Evolutionary conservation across 495 filamentous ascomycete species (phyloP).

Genomic region (Pyronema omphalodes): DNA sequence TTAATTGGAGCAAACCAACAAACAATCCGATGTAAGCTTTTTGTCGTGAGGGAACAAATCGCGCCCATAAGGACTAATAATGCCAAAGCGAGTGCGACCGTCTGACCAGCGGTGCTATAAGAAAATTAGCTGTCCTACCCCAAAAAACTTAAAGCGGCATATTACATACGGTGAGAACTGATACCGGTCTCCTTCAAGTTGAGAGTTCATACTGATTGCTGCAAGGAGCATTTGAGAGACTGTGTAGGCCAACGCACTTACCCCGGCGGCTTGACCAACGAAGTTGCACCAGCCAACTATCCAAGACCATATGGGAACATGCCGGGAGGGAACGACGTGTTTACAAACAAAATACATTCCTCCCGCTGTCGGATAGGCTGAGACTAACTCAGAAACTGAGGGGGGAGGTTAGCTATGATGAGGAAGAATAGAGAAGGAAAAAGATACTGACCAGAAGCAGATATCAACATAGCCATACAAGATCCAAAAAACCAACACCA

Average conservation of each 20-base stretch:
- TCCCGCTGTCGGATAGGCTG: constrained; percentile 44
- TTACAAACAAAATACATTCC: constrained; percentile 50
- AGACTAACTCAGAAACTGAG: constrained; percentile 38
- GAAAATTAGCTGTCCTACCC: constrained; percentile 3
- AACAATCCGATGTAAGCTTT: constrained; percentile 41
- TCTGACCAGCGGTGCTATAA: constrained; percentile 40
- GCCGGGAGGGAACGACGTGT: constrained; percentile 37
- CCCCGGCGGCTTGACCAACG: constrained; percentile 41
- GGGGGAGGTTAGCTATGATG: constrained; percentile 4
- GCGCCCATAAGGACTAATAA: constrained; percentile 40
- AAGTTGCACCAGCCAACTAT: constrained; percentile 46
- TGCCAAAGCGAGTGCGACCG: constrained; percentile 41
- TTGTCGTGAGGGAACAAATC: constrained; percentile 49
- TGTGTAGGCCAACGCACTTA: constrained; percentile 38
- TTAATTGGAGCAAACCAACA: constrained; percentile 61
- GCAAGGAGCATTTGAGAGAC: constrained; percentile 43
- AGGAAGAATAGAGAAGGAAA: not conserved
- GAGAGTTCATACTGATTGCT: constrained; percentile 38
- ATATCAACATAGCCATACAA: constrained; percentile 48
- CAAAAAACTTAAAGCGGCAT: not conserved
- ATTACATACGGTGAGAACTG: constrained; percentile 28
- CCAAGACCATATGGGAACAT: constrained; percentile 42
- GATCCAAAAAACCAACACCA: constrained; percentile 58
- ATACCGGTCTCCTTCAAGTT: constrained; percentile 29
- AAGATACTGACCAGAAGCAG: constrained; percentile 34